Base-by-base conservation (phyloP, 106 monocot species). In the Triglochin maritima region DNA sequence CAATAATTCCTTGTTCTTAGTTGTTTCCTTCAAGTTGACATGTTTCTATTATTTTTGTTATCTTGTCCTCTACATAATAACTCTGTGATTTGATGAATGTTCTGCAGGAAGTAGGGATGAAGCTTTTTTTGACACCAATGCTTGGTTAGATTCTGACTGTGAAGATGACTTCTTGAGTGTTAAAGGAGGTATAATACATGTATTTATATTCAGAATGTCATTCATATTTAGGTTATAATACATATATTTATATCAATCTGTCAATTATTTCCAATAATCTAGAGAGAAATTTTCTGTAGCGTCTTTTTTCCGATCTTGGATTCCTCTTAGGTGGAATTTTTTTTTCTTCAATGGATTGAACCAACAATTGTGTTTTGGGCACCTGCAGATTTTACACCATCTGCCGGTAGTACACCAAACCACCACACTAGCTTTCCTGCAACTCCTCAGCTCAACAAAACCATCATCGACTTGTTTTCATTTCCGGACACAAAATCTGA, bases 81-180 rank as follows among this genome's bases (percentile, higher is more conserved):
- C 29, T 29, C 29, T 29, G 29, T 29, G 29, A 29, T 29, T 29
- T 29, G 29, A 29, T 29, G 29, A 29, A 64, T 47, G 16, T 50
- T 66, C 52, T 62, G 66, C 84, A 94, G 94, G 94, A 0, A 86
- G 86, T 69, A 89, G 80, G 69, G 84, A 82, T 2, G 94, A 89
- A 66, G 57, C 46, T 3, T 94, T 89, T 76, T 94, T 87, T n/a
- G 94, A 94, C 65, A 82, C 94, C 9, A 71, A 66, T 42, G 73
- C 65, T 47, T 94, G 82, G 84, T 58, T 86, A 6, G 94, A 94
- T 67, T 89, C 89, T 15, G 94, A 89, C 57, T 80, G 82, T 47
- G 94, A 94, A 70, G 88, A 88, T 74, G 93, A 94, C 68, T 94
- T 94, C 69, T 87, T 67, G 57, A 94, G 94, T 72, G 86, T 94